These are phyloP conservation scores for Pseudogymnoascus pannorum DNA, from an alignment of 2,329 filamentous ascomycete species.

Conservation along the genomic window DNA sequence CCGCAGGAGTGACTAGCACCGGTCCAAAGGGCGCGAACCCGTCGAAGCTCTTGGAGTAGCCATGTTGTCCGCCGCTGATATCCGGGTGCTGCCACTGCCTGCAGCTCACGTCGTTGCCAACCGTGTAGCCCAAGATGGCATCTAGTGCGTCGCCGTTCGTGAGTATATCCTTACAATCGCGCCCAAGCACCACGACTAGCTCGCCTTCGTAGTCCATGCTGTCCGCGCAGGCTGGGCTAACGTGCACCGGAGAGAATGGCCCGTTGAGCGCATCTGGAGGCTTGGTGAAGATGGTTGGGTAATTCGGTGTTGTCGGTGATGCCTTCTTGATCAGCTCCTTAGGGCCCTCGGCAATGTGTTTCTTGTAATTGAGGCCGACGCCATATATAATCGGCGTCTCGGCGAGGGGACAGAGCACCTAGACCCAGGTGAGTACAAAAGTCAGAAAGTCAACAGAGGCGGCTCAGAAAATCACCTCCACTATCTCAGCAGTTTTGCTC, in stretches of 20 bases:
- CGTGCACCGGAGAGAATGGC: constrained; percentile 43
- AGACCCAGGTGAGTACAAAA: too few species aligned
- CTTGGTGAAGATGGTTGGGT: constrained; percentile 51
- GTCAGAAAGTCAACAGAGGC: too few species aligned
- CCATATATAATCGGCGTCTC: too few species aligned
- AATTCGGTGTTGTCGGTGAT: too few species aligned
- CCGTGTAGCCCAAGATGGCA: constrained; percentile 58
- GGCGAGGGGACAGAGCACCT: too few species aligned
- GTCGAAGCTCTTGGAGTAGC: constrained; percentile 53
- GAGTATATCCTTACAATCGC: constrained; percentile 41
- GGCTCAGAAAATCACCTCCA: too few species aligned
- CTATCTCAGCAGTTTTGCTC: too few species aligned
- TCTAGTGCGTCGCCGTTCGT: constrained; percentile 47
- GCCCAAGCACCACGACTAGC: constrained; percentile 13
- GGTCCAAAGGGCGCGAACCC: constrained; percentile 47
- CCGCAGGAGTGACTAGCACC: too few species aligned
- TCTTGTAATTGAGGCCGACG: too few species aligned
- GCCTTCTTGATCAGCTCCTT: too few species aligned
- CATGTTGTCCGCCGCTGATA: constrained; percentile 50
- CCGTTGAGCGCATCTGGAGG: constrained; percentile 46
- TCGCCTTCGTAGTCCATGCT: constrained; percentile 34
- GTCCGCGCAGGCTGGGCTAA: constrained; percentile 46
- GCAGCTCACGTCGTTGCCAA: constrained; percentile 56
- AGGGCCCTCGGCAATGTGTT: too few species aligned
- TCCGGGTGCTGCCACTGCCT: constrained; percentile 47